Base-by-base conservation (phyloP, 768 basidiomycete species). In the Tulasnella sp. region DNA sequence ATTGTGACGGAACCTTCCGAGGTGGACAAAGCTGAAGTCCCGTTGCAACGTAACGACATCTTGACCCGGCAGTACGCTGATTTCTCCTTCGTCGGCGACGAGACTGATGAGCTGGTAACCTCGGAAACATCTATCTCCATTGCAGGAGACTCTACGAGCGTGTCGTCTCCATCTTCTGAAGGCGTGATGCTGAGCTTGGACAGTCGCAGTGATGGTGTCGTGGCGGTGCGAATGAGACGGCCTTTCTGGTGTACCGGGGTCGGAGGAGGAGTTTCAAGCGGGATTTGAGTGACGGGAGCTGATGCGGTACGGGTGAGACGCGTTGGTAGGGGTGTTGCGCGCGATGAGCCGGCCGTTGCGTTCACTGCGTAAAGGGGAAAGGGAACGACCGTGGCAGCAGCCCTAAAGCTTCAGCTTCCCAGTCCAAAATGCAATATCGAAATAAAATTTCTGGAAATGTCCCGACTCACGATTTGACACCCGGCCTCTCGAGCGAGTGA, bases 231-330 rank as follows among this genome's bases (percentile, higher is more conserved):
- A 41, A 3, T 37, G 37, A 40, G 66, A 29, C 37, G 32, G 39
- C 41, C 12, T 32, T 32, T 12, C 32, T 47, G n/a, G 34, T 47
- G 39, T 1, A 37, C 22, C 22, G 70, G 70, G 19, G 70, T 71
- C 8, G 59, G 35, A 41, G 70, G 70, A 4, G 70, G 70, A 62
- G 70, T 71, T 22, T 62, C 70, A 6, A 62, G 70, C n/a, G 70
- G 37, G 19, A 63, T 36, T 52, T 52, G 47, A 36, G 36, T 39
- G 70, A 40, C 63, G 59, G 36, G 34, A 29, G 70, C 42, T 19
- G 52, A 42, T n/a, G 37, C 62, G 70, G 59, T 35, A 37, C 59
- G 70, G 59, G 70, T 40, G 29, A 29, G 62, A 29, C 29, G 22
- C n/a, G 47, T 52, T 17, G 47, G 47, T 19, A 52, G n/a, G 47